Evolutionary conservation across 345 rosid genomes (phyloP), one percentile per base, ranked within the genome.

Genomic region (Eucalyptus grandis): DNA sequence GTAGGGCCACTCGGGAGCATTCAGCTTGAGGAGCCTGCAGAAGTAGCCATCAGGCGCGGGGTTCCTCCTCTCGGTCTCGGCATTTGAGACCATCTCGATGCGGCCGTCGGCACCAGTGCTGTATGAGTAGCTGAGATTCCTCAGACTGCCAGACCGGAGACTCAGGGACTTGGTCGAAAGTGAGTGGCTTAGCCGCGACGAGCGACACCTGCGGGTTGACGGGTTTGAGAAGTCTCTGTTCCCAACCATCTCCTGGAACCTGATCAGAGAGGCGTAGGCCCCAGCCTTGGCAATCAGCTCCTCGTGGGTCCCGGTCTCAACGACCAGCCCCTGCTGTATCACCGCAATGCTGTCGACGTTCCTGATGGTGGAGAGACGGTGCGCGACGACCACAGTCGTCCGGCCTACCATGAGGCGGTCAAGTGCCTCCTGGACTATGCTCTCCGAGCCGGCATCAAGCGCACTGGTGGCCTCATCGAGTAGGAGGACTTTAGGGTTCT

Each of bases 381-480:
- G 99, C 15, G 99, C 99, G 53, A 98, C 99, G 34, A 98, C 98
- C 8, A 98, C 97, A 4, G 99, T 98, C 37, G 99, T 98, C 92
- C 99, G 95, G 67, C 99, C 99, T 8, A 97, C 97, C 99, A 97
- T 98, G 65, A 98, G 96, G 81, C 99, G 97, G 87, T 98, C 99
- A 49, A 98, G 93, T 60, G 99, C 99, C 93, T 98, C 99, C 89
- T 98, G 99, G 90, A 98, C 99, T 86, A 98, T 97, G 95, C 97
- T 97, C 93, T 97, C 99, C 12, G 99, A 98, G 91, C 99, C 91
- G 43, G 99, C 99, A 91, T 98, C 99, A 43, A 98, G 99, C 9
- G 99, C 99, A 43, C 99, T 98, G 22, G 99, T 98, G 88, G 99
- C 99, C 94, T 98, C 99, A 90, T 98, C 99, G 9, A 98, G 96